Conservation (phyloP, 352 stramenopile species). For the Pythium angustatum region DNA sequence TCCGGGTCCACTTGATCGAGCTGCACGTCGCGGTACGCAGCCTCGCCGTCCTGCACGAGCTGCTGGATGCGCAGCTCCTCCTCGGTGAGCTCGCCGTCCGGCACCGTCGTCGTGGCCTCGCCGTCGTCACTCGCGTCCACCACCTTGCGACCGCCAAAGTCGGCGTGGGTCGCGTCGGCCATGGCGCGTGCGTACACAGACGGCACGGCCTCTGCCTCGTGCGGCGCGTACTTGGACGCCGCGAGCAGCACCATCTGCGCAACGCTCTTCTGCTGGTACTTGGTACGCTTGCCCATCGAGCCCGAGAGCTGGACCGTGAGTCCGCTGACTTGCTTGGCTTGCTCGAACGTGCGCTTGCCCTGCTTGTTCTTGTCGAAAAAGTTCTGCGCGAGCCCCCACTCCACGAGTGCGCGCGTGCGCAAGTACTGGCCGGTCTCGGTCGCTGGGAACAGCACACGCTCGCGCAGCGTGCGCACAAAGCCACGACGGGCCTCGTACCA, state of each 20-base stretch:
- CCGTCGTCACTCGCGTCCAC: constrained; percentile 18
- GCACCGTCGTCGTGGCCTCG: constrained; percentile 33
- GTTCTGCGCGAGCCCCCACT: constrained; percentile 92
- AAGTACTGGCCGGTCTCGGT: constrained; percentile 49
- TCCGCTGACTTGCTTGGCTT: constrained; percentile 79
- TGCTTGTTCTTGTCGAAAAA: constrained; percentile 91
- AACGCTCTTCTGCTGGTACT: constrained; percentile 92
- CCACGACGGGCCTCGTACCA: constrained; percentile 73
- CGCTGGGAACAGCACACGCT: constrained; percentile 42
- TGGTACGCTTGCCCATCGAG: constrained; percentile 93
- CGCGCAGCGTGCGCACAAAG: constrained; percentile 49
- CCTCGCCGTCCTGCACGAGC: constrained; percentile 67
- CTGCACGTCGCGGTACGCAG: constrained; percentile 75
- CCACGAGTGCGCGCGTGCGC: constrained; percentile 80
- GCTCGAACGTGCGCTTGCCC: constrained; percentile 89
- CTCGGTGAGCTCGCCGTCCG: constrained; percentile 33
- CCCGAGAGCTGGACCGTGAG: constrained; percentile 90
- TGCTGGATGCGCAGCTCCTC: constrained; percentile 58
- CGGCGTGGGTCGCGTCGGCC: constrained; percentile 57
- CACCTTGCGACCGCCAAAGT: constrained; percentile 63
- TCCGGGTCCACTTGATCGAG: constrained; percentile 89
- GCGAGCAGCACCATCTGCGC: constrained; percentile 89
- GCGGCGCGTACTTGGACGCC: constrained; percentile 55
- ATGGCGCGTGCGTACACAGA: constrained; percentile 61
- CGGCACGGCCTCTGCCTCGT: constrained; percentile 26